Conservation (phyloP, 257 asterid species). For the Nicotiana undulata region DNA sequence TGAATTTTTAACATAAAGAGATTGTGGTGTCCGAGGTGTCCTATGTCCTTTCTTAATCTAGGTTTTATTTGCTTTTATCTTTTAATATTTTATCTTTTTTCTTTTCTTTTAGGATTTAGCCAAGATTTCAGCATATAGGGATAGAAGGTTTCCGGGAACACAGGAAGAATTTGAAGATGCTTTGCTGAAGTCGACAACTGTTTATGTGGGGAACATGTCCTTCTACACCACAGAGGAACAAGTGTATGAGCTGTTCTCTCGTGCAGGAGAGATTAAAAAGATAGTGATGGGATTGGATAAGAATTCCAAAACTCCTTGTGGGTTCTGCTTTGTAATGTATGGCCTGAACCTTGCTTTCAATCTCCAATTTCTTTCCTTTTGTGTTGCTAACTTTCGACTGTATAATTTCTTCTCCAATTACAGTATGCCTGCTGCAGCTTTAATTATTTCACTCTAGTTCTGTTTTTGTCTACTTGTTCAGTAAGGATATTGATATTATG, state of each 20-base stretch:
- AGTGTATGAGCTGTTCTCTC: conserved; percentile 75
- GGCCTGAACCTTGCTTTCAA: conserved; percentile 9
- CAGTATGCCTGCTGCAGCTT: neutral
- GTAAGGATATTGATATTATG: neutral
- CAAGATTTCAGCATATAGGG: conserved; percentile 83
- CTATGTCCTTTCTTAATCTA: neutral
- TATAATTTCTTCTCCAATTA: no score
- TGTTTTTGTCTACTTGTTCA: neutral
- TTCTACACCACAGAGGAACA: conserved; percentile 97
- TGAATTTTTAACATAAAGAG: neutral
- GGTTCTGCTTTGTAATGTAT: conserved; percentile 87
- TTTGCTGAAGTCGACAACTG: conserved; percentile 54
- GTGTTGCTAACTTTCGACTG: neutral
- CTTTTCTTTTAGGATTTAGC: conserved; percentile 49
- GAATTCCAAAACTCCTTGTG: conserved; percentile 87
- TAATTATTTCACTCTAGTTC: neutral
- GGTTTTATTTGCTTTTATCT: neutral
- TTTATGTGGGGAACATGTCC: conserved; percentile 85
- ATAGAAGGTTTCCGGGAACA: conserved; percentile 78
- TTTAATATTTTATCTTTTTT: neutral
- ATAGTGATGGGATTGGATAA: conserved; percentile 92
- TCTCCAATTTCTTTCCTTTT: neutral
- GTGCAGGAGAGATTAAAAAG: conserved; percentile 90
- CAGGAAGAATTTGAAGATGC: conserved; percentile 91
- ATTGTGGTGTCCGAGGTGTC: neutral